phyloP scores from a whole-genome alignment of 2,329 filamentous ascomycete genomes.

The Chalaropsis thielavioides region DNA sequence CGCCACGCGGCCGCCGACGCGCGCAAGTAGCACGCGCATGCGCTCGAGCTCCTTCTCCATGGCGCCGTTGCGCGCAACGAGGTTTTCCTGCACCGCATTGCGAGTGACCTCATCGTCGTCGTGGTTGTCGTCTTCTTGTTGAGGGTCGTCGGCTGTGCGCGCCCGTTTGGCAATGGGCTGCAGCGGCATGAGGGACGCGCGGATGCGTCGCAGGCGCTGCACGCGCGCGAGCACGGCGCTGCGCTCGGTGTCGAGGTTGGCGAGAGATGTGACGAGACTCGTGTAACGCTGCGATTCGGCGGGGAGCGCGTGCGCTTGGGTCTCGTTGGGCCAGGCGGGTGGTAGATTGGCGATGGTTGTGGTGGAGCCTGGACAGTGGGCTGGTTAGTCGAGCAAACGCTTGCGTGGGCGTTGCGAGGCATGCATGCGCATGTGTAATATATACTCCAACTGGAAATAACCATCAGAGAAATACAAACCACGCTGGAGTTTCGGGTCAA shows the following conservation, averaged over 20 bases:
- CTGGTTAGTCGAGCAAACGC: background rate
- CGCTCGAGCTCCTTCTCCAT: conserved; percentile 51
- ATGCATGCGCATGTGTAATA: no score
- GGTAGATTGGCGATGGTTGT: conserved; percentile 2
- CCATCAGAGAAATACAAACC: background rate
- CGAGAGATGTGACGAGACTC: conserved; percentile 30
- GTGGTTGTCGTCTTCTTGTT: background rate
- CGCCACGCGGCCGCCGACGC: conserved; percentile 41
- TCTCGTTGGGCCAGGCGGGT: background rate
- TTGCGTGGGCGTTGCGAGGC: no score
- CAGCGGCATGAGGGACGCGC: conserved; percentile 38
- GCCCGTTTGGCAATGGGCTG: conserved; percentile 8
- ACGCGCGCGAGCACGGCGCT: conserved; percentile 27
- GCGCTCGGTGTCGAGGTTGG: conserved; percentile 30
- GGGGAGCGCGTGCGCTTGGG: background rate
- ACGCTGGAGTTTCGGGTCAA: no score
- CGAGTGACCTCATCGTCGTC: conserved; percentile 21
- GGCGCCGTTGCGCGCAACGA: conserved; percentile 49
- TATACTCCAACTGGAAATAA: background rate
- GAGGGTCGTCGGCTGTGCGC: background rate
- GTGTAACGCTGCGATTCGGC: conserved; percentile 8
- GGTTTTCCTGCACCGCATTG: conserved; percentile 45
- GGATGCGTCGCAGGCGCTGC: conserved; percentile 35
- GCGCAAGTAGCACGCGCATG: conserved; percentile 48
- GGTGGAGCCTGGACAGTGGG: background rate